Percentiles rank a stretch among this genome's conserved stretches.
Conservation (phyloP, 192 early-diverging fungal species). For the Hyaloraphidium curvatum region DNA sequence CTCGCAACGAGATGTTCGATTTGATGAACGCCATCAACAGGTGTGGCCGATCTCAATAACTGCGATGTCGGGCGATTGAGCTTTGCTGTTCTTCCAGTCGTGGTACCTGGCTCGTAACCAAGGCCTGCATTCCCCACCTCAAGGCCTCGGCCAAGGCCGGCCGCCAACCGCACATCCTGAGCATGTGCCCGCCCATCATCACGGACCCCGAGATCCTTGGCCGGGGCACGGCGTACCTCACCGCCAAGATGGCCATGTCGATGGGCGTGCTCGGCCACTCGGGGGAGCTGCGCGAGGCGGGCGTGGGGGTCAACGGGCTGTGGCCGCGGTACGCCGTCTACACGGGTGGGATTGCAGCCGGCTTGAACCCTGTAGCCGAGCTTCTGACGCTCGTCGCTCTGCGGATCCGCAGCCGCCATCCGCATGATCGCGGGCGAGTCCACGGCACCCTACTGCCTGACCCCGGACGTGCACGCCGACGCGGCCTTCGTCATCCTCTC, state of each 20-base stretch:
- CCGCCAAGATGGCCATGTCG: slow-evolving; percentile 43
- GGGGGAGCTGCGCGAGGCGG: slow-evolving; percentile 38
- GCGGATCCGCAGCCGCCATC: no score
- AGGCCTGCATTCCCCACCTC: slow-evolving; percentile 45
- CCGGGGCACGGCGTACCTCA: no score
- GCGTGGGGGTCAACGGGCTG: slow-evolving; percentile 53
- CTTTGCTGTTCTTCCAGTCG: no score
- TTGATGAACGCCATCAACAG: slow-evolving; percentile 66
- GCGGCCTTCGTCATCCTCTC: slow-evolving; percentile 43
- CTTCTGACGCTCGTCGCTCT: no score
- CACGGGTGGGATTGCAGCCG: no score
- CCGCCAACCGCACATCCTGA: slow-evolving; percentile 53
- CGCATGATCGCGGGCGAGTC: no score
- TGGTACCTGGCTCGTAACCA: slow-evolving; percentile 60
- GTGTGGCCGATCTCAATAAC: no score
- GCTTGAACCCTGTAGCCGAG: no score
- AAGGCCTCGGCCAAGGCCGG: slow-evolving; percentile 27
- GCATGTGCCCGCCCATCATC: slow-evolving; percentile 45
- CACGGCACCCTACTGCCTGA: no score
- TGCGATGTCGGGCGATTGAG: no score
- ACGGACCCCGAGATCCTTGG: no score
- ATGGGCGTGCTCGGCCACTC: slow-evolving; percentile 50
- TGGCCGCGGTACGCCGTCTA: no score
- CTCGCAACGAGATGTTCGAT: slow-evolving; percentile 48
- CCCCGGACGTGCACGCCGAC: slow-evolving; percentile 51